A percentile compares a stretch with the other conserved stretches of the same genome.
Conservation (phyloP, 2,329 filamentous ascomycete genomes). For the Mariannaea elegans region DNA sequence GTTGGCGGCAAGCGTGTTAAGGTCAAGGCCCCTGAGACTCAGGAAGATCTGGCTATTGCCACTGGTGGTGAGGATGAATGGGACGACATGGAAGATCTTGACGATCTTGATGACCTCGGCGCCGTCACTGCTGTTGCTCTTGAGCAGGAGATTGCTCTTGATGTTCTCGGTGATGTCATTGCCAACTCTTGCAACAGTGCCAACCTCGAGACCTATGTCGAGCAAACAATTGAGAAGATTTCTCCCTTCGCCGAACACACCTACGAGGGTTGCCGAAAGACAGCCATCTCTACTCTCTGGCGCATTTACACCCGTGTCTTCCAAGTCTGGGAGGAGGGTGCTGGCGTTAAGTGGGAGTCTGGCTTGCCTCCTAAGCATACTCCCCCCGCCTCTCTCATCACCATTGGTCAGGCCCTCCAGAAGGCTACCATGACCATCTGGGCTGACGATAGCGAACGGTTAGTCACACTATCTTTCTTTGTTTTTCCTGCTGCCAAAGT, state of each 20-base stretch:
- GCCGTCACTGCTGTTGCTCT: slow-evolving; percentile 89
- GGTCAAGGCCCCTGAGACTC: slow-evolving; percentile 67
- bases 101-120: slow-evolving; percentile 84
- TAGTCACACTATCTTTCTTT: slow-evolving; percentile 57
- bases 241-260: slow-evolving; percentile 84
- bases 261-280: slow-evolving; percentile 94
- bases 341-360: slow-evolving; percentile 85
- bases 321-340: slow-evolving; percentile 79
- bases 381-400: slow-evolving; percentile 80
- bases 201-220: slow-evolving; percentile 79
- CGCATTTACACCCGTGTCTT: slow-evolving; percentile 92
- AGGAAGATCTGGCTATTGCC: slow-evolving; percentile 63
- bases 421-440: slow-evolving; percentile 85
- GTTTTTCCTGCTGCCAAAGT: slow-evolving; percentile 54
- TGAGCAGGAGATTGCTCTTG: slow-evolving; percentile 97
- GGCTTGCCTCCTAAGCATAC: slow-evolving; percentile 85
- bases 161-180: slow-evolving; percentile 93
- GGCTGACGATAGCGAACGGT: slow-evolving; percentile 93
- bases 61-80: slow-evolving; percentile 62
- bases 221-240: slow-evolving; percentile 85
- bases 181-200: slow-evolving; percentile 83
- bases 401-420: slow-evolving; percentile 87
- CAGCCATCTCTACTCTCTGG: slow-evolving; percentile 90
- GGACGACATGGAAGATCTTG: slow-evolving; percentile 79
- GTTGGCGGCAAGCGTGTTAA: slow-evolving; percentile 88